phyloP scores from a whole-genome alignment of 208 protist species.

The Lotmaria passim region DNA sequence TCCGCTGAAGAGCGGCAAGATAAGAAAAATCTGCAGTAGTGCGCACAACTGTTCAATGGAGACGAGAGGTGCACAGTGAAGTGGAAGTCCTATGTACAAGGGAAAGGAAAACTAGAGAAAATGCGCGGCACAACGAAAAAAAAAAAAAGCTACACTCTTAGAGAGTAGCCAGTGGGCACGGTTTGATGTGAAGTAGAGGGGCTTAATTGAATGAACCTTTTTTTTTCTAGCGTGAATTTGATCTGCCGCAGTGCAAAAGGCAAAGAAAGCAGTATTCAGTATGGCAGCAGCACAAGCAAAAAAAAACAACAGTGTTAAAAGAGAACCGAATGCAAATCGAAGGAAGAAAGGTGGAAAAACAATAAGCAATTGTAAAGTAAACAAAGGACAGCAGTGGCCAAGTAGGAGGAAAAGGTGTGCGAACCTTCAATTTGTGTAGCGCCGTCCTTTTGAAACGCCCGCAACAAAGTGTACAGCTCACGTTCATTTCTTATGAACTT shows the following conservation, averaged over 20 bases:
- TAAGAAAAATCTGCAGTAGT: no score
- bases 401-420: background rate
- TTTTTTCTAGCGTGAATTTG: no score
- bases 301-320: slow-evolving; percentile 2
- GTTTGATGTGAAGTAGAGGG: background rate
- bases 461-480: background rate
- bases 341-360: slow-evolving; percentile 3
- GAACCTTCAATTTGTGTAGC: no score
- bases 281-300: background rate
- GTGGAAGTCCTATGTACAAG: no score
- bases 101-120: background rate
- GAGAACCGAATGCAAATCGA: background rate
- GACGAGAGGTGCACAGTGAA: no score
- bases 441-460: no score
- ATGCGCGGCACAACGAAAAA: background rate
- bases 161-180: background rate
- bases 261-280: background rate
- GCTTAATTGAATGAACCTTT: no score
- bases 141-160: background rate
- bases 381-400: background rate
- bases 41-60: no score
- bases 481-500: background rate
- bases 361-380: background rate
- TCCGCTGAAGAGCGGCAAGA: no score
- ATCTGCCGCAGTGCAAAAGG: background rate